Conservation (phyloP, 352 stramenopile species). For the Phytophthora pinifolia region DNA sequence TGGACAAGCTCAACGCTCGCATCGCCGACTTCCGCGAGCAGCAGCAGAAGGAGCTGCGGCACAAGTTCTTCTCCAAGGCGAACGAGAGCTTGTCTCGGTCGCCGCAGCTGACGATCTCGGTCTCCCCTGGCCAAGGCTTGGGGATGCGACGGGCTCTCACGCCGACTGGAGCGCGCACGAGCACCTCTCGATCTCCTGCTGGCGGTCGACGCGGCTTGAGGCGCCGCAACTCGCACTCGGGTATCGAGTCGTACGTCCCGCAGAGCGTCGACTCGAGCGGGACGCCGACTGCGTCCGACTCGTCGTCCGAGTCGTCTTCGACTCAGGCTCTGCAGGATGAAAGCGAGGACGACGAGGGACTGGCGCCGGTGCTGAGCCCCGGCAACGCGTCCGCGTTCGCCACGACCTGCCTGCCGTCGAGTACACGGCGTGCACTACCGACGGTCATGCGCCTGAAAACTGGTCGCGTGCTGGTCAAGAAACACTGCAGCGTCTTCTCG, state of each 20-base stretch:
- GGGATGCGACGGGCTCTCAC: slow-evolving; percentile 35
- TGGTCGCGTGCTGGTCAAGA: slow-evolving; percentile 78
- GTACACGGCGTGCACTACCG: slow-evolving; percentile 8
- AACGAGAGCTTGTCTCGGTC: slow-evolving; percentile 56
- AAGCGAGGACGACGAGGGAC: slow-evolving; percentile 24
- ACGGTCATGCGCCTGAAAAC: slow-evolving; percentile 66
- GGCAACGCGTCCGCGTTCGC: slow-evolving; percentile 5
- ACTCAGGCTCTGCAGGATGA: slow-evolving; percentile 26
- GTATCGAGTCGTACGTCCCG: slow-evolving; percentile 8
- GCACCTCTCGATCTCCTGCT: slow-evolving; percentile 20
- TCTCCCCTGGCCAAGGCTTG: background rate
- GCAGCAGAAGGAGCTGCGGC: slow-evolving; percentile 74
- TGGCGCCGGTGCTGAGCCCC: slow-evolving; percentile 6
- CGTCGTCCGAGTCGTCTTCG: slow-evolving; percentile 33
- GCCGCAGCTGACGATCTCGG: slow-evolving; percentile 34
- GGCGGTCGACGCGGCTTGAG: slow-evolving; percentile 1
- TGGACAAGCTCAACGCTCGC: slow-evolving; percentile 76
- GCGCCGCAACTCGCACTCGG: slow-evolving; percentile 33
- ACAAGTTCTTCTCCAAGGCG: slow-evolving; percentile 76
- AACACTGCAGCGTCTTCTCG: slow-evolving; percentile 75
- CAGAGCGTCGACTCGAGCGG: slow-evolving; percentile 3
- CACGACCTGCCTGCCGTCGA: background rate
- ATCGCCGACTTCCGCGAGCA: slow-evolving; percentile 74
- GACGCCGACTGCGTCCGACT: slow-evolving; percentile 15
- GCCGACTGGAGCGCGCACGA: slow-evolving; percentile 28